Conservation (phyloP, 169 alveolate genomes). For the Cryptosporidium parvum region DNA sequence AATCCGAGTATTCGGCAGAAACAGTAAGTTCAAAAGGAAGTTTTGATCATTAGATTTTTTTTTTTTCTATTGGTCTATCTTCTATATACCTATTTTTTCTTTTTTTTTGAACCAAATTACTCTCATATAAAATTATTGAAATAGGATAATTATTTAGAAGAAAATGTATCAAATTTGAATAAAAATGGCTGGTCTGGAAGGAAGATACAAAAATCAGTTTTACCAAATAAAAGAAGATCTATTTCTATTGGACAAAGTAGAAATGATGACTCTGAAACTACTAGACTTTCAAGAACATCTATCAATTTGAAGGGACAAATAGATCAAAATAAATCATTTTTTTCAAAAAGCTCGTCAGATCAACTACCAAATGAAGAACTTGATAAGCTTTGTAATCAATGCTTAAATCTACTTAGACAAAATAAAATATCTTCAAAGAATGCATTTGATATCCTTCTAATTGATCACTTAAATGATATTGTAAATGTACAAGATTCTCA, state of each 20-base stretch:
- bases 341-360: constrained; percentile 16
- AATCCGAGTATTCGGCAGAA: background rate
- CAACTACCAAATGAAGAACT: constrained; percentile 6
- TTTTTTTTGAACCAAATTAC: background rate
- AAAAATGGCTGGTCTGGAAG: background rate
- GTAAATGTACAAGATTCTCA: constrained; percentile 74
- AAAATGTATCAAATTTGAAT: background rate
- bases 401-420: constrained; percentile 49
- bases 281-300: constrained; percentile 29
- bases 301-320: constrained; percentile 24
- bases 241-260: background rate
- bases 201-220: background rate
- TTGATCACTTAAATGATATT: constrained; percentile 87
- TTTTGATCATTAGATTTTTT: background rate
- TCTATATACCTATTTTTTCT: no score
- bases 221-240: constrained; percentile 26
- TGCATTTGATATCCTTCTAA: constrained; percentile 87
- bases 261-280: background rate
- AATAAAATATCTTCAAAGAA: constrained; percentile 86
- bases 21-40: constrained; percentile 9
- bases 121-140: no score
- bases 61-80: no score
- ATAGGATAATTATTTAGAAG: background rate
- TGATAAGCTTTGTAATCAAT: constrained; percentile 56
- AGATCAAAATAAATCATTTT: constrained; percentile 18